phyloP scores from a whole-genome alignment of 352 stramenopile species.

The Globisporangium perplexum region DNA sequence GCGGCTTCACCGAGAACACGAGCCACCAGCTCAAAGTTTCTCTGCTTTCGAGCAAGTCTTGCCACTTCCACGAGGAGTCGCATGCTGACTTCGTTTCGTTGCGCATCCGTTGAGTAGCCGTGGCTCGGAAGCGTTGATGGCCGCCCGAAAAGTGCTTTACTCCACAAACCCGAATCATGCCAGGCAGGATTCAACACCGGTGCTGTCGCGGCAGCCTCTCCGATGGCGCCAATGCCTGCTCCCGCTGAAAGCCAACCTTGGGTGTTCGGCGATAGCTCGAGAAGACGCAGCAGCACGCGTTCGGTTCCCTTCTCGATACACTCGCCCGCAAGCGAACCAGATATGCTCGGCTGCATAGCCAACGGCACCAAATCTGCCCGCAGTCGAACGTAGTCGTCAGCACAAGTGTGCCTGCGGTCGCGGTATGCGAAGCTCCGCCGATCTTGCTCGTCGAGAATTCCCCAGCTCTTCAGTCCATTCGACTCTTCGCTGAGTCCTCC shows the following conservation, averaged over 20 bases:
- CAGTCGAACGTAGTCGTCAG: constrained; percentile 9
- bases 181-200: constrained; percentile 18
- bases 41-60: constrained; percentile 43
- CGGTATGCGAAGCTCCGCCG: neutral
- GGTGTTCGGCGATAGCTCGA: neutral
- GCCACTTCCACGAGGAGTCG: constrained; percentile 27
- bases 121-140: neutral
- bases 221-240: neutral
- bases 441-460: constrained; percentile 11
- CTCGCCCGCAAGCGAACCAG: constrained; percentile 30
- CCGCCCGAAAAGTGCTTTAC: constrained; percentile 13
- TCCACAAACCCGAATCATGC: constrained; percentile 36
- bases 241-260: neutral
- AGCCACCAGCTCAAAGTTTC: constrained; percentile 37
- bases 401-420: neutral
- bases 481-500: neutral
- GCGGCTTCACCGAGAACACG: constrained; percentile 25
- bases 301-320: constrained; percentile 31
- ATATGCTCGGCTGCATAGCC: constrained; percentile 24
- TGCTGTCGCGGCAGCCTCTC: neutral
- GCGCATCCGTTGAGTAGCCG: neutral
- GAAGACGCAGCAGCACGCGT: constrained; percentile 18
- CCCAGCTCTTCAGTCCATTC: constrained; percentile 23
- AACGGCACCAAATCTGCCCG: constrained; percentile 19
- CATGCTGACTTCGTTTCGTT: neutral